These are phyloP conservation scores for Aspergillus steynii DNA, from an alignment of 495 filamentous ascomycete genomes.

Conservation along the genomic window DNA sequence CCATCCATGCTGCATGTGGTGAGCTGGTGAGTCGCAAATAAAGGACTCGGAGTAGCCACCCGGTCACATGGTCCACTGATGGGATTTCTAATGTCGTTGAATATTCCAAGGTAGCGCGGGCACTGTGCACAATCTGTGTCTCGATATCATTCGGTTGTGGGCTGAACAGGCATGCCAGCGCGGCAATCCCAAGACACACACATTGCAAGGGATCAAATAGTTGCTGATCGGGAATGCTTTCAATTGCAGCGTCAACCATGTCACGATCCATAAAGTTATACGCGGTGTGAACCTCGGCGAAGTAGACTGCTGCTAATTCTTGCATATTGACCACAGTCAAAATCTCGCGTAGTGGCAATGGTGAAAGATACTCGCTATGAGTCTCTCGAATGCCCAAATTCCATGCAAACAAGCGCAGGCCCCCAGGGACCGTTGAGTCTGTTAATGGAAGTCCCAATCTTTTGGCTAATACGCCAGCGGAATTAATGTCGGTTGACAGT, in stretches of 20 bases:
- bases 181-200: slow-evolving; percentile 31
- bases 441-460: background rate
- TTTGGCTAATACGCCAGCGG: background rate
- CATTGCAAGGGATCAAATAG: background rate
- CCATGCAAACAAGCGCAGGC: slow-evolving; percentile 41
- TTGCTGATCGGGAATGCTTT: background rate
- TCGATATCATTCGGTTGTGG: slow-evolving; percentile 19
- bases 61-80: slow-evolving; percentile 30
- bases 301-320: slow-evolving; percentile 28
- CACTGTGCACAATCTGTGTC: slow-evolving; percentile 27
- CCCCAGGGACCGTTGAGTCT: slow-evolving; percentile 21
- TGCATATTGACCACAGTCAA: slow-evolving; percentile 21
- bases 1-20: slow-evolving; percentile 45
- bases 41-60: slow-evolving; percentile 41
- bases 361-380: background rate
- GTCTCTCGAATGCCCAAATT: slow-evolving; percentile 33
- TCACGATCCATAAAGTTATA: slow-evolving; percentile 39
- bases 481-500: slow-evolving; percentile 8
- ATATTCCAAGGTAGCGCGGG: slow-evolving; percentile 33
- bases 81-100: slow-evolving; percentile 10
- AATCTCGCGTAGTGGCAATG: slow-evolving; percentile 18
- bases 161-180: slow-evolving; percentile 33
- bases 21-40: slow-evolving; percentile 41
- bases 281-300: slow-evolving; percentile 31
- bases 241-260: slow-evolving; percentile 5